These are phyloP conservation scores for Eimeria maxima DNA, from an alignment of 169 alveolate genomes.

Conservation along the genomic window DNA sequence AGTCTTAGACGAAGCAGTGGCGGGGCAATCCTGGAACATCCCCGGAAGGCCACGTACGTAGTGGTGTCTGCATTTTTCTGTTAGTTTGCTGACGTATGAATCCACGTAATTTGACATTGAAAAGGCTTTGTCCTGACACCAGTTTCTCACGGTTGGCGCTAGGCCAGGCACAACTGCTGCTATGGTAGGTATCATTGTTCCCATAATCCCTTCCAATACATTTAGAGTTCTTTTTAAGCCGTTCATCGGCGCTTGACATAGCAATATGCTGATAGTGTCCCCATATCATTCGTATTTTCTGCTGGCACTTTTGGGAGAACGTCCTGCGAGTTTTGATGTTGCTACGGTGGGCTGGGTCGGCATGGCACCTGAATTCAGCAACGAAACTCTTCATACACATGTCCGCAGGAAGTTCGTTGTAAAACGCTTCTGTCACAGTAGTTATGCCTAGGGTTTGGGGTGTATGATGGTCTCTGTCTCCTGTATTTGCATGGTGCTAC, in stretches of 20 bases:
- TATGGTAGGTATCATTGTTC: background rate
- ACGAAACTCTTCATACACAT: background rate
- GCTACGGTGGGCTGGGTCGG: background rate
- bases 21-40: background rate
- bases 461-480: background rate
- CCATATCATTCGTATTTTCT: background rate
- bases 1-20: background rate
- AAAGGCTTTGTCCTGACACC: background rate
- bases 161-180: background rate
- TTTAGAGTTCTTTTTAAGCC: background rate
- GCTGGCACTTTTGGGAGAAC: background rate
- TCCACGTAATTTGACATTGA: background rate
- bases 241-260: background rate
- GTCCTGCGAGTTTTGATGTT: background rate
- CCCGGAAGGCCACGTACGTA: background rate
- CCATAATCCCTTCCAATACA: background rate
- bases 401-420: constrained; percentile 10
- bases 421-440: background rate
- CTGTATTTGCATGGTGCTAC: background rate
- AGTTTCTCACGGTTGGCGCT: background rate
- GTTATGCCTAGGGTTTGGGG: background rate
- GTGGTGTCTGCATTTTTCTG: background rate
- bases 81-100: background rate
- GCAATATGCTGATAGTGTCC: background rate
- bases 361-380: background rate